phyloP scores from a whole-genome alignment of 441 rosid genomes.

The Pelargonium hybrid region DNA sequence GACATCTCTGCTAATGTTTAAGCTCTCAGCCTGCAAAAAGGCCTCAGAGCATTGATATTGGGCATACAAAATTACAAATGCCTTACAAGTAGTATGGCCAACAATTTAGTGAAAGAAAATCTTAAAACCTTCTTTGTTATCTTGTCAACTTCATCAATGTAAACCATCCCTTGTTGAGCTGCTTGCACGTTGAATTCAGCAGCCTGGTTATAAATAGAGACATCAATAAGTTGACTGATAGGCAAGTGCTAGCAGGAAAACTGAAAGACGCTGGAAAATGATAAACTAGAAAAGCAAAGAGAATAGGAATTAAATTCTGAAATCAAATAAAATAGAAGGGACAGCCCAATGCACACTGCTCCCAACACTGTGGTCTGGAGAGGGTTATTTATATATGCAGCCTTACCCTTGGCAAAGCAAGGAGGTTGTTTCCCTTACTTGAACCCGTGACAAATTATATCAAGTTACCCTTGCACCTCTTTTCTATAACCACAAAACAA shows the following conservation, averaged over 20 bases:
- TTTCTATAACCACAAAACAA: too few relatives aligned
- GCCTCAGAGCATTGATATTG: slow-evolving; percentile 7
- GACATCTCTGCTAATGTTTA: slow-evolving; percentile 86
- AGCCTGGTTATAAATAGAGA: slow-evolving; percentile 34
- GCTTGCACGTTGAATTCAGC: slow-evolving; percentile 91
- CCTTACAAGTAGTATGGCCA: not conserved
- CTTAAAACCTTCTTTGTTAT: slow-evolving; percentile 71
- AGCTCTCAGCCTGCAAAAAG: slow-evolving; percentile 71
- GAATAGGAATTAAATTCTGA: not conserved
- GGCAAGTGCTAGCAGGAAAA: not conserved
- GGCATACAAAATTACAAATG: slow-evolving; percentile 5
- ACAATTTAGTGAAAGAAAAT: too few relatives aligned
- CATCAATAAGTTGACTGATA: not conserved
- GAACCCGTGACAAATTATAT: too few relatives aligned
- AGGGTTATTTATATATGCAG: too few relatives aligned
- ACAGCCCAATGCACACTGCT: too few relatives aligned
- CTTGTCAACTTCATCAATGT: slow-evolving; percentile 95
- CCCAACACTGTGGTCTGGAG: too few relatives aligned
- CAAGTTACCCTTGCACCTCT: too few relatives aligned
- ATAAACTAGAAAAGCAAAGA: not conserved
- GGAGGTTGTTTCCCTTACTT: too few relatives aligned
- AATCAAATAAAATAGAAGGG: too few relatives aligned
- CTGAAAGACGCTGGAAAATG: not conserved
- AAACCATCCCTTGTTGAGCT: slow-evolving; percentile 92
- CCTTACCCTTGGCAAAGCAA: too few relatives aligned